Evolutionary conservation across 2,329 filamentous ascomycete genomes (phyloP).

Genomic region (Fonsecaea pedrosoi): DNA sequence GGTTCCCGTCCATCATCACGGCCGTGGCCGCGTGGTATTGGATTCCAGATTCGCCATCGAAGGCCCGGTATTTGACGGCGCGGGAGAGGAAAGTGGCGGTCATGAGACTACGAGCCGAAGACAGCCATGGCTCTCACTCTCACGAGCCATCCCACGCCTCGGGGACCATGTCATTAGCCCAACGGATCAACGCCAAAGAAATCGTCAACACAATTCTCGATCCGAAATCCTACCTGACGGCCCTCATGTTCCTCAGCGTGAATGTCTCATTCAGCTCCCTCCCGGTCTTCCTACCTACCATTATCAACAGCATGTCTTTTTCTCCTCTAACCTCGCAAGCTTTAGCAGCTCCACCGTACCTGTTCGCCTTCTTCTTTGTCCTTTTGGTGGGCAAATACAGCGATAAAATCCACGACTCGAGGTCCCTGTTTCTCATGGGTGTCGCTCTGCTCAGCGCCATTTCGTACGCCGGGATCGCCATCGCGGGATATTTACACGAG

Average conservation of each 20-base stretch:
- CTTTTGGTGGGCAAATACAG: conserved; percentile 75
- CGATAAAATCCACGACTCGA: conserved; percentile 65
- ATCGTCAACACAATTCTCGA: conserved; percentile 52
- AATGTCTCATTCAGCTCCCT: conserved; percentile 89
- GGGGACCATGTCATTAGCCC: conserved; percentile 6
- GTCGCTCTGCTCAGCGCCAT: conserved; percentile 71
- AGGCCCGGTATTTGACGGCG: conserved; percentile 67
- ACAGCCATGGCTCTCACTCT: conserved; percentile 14
- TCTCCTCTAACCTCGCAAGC: conserved; percentile 72
- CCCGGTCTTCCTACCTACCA: conserved; percentile 85
- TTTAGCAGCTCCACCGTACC: conserved; percentile 80
- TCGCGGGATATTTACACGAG: conserved; percentile 60
- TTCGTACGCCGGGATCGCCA: conserved; percentile 67
- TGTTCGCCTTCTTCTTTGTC: conserved; percentile 70
- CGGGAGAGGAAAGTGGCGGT: conserved; percentile 74
- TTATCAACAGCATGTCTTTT: conserved; percentile 71
- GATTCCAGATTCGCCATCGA: conserved; percentile 77
- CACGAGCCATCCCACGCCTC: neutral
- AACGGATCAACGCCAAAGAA: conserved; percentile 25
- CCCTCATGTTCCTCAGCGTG: conserved; percentile 82
- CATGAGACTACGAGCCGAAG: conserved; percentile 57
- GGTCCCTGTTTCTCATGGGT: conserved; percentile 70
- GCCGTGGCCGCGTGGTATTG: conserved; percentile 75
- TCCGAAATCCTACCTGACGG: conserved; percentile 75
- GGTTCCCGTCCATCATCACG: conserved; percentile 79